Percentiles rank a stretch among this genome's conserved stretches.
Conservation (phyloP, 140 eudicot genomes). For the Bidens hawaiensis region DNA sequence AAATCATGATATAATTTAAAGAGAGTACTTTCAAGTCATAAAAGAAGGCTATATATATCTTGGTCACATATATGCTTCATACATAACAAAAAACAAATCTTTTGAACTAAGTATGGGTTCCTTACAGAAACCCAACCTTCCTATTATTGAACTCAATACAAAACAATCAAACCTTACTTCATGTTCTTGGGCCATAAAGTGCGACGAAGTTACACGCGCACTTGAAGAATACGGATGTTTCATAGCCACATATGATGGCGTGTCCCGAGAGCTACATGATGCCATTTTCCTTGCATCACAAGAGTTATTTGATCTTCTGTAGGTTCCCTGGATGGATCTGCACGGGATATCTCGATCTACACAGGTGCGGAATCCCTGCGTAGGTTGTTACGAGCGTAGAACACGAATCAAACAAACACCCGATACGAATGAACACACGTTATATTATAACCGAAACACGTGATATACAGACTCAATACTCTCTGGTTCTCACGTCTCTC, state of each 20-base stretch:
- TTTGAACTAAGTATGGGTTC: slow-evolving; percentile 35
- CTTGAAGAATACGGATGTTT: slow-evolving; percentile 64
- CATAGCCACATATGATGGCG: slow-evolving; percentile 28
- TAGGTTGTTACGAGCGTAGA: no score
- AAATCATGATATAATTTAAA: neutral
- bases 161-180: slow-evolving; percentile 20
- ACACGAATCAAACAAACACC: no score
- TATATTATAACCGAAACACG: no score
- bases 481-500: no score
- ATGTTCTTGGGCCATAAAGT: slow-evolving; percentile 34
- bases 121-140: slow-evolving; percentile 31
- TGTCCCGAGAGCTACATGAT: slow-evolving; percentile 41
- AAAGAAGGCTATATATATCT: neutral
- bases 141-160: slow-evolving; percentile 32
- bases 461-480: no score
- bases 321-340: no score
- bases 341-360: no score
- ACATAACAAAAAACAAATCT: neutral
- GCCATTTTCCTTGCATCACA: slow-evolving; percentile 40
- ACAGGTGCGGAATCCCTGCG: no score
- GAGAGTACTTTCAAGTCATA: neutral
- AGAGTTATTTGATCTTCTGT: slow-evolving; percentile 46
- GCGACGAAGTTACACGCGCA: slow-evolving; percentile 38
- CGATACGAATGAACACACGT: no score
- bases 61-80: neutral